Base-by-base conservation (phyloP, 352 stramenopile species). In the Phytophthora litchii region DNA sequence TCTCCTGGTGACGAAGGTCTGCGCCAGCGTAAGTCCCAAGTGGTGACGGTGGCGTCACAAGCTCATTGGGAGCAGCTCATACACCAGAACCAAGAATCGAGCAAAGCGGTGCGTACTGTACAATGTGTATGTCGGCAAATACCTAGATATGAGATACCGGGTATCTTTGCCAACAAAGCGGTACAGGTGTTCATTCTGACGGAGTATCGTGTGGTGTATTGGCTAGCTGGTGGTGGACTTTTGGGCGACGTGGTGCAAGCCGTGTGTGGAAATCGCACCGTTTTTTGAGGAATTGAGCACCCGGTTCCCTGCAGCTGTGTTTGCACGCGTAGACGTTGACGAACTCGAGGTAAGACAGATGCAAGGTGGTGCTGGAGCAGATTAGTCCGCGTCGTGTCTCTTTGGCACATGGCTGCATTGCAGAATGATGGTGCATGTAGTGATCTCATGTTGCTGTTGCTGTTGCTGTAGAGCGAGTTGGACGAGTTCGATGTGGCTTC, bases 181-280 rank as follows among this genome's bases (percentile, higher is more conserved):
- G 17, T 43, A 43, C 14, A 42, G 16, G 36, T 42, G 14, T 21
- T 52, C 3, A 3, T 41, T 44, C 20, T 53, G 43, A 56, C 31
- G 19, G 13, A 41, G n/a, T n/a, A 20, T 52, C 19, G 34, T 40
- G 32, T 45, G 3, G 2, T 64, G 29, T 34, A 27, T 27, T 27
- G 23, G 23, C 23, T 34, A 92, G 82, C 67, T 95, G 51, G 67
- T 95, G 40, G 87, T 95, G 56, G 82, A 93, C 47, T 95, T 96
- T 41, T 88, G 74, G 53, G 89, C 89, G 14, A 81, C 80, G 36
- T 97, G 87, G 89, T 94, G 83, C 64, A 83, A 89, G 60, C 84
- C 86, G 6, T 95, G 89, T 65, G 57, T 83, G 44, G 80, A 76
- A 38, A 94, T 96, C 38, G 79, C 78, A 16, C 89, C 87, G 14